Conservation (phyloP, 139 green algal genomes). For the Auxenochlorella pyrenoidosa region DNA sequence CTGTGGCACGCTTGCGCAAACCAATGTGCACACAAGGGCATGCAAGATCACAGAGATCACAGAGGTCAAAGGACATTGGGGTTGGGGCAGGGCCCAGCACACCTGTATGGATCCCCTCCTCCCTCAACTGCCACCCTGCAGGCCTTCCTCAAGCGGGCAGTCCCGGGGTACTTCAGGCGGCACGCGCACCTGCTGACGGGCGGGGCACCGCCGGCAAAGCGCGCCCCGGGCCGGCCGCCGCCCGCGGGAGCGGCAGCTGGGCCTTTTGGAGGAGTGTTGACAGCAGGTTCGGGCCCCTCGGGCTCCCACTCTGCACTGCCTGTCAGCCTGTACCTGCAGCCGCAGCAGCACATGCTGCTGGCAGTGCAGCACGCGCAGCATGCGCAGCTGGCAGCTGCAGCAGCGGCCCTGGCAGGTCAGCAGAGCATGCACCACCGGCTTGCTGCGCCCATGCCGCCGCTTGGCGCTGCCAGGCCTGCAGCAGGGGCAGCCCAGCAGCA, state of each 20-base stretch:
- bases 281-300: too few species aligned
- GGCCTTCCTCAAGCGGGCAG: conserved; percentile 46
- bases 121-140: background rate
- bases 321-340: too few species aligned
- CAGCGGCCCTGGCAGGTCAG: background rate
- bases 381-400: conserved; percentile 4
- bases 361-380: background rate
- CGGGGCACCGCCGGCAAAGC: background rate
- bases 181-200: conserved; percentile 5
- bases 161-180: conserved; percentile 40
- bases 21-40: background rate
- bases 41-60: too few species aligned
- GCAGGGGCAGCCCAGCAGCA: background rate
- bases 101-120: too few species aligned
- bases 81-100: too few species aligned
- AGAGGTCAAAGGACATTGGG: too few species aligned
- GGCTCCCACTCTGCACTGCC: too few species aligned
- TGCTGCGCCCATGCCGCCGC: background rate
- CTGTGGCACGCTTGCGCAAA: too few species aligned
- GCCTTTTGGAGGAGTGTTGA: too few species aligned
- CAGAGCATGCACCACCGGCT: background rate
- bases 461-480: background rate
- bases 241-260: too few species aligned
- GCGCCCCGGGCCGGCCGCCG: background rate
- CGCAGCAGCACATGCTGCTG: background rate